Evolutionary conservation across 2,329 filamentous ascomycete genomes (phyloP), one percentile per base, ranked within the genome.

Genomic region (Monosporascus cannonballus): DNA sequence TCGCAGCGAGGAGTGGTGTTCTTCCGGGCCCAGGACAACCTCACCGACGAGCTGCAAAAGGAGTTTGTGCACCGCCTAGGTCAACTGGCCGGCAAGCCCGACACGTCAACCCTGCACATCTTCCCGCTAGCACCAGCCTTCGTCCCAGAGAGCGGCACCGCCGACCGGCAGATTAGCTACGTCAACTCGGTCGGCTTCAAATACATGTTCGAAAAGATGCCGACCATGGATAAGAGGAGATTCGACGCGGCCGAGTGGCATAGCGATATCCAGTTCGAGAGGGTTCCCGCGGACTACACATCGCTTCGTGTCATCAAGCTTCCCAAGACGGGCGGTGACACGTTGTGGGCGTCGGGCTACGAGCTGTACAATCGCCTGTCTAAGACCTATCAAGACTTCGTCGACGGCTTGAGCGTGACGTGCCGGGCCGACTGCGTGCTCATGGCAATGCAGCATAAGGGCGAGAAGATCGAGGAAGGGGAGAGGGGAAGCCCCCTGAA

Each of bases 1-100:
- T 84, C 83, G 1, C 76, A 80, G 56, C 75, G 84, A 15, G 82
- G 82, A 1, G 83, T 86, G 2, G 82, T 86, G 41, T 85, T 86
- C 67, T 83, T 86, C 65, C 78, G 83, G 15, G 72, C 75, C 9
- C 84, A 87, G 55, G 71, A 82, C 60, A 73, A 77, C 56, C 67
- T 85, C 6, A 74, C 73, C 58, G 77, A 84, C 58, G 78, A 80
- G 0, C 71, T 83, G 6, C 81, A 84, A 60, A 87, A 87, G 67
- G 67, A 76, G 24, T 69, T 87, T 0, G 78, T 81, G 36, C 73
- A 82, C 14, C 74, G 76, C 1, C 73, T 88, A 2, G 84, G 85
- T 8, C 71, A 80, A 59, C 71, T 86, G 9, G 74, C 77, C 1
- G 83, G 83, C 42, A 82, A 80, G 54, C 84, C 85, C 0, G 58